Base-by-base conservation (phyloP, 768 basidiomycete genomes). In the Mycena capillaripes region DNA sequence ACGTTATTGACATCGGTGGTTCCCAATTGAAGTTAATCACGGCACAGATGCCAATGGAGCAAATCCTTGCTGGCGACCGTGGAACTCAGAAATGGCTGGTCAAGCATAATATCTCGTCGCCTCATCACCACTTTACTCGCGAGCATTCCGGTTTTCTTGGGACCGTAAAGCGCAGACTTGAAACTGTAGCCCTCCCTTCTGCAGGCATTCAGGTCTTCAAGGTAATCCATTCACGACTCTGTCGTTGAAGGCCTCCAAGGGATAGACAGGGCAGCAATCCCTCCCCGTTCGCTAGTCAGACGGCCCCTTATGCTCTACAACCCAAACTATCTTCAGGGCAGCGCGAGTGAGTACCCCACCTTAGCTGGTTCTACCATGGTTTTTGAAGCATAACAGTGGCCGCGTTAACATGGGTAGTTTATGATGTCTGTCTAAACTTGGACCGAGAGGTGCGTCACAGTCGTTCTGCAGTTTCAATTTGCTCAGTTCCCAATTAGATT, bases 51-150 rank as follows among this genome's bases (percentile, higher is more conserved):
- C 52, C 29, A 30, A 53, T 53, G 52, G 52, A 53, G 52, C 52
- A 53, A 53, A 53, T 53, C 52, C 52, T 53, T 53, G 52, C 52
- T 30, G 52, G 52, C 29, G 29, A 53, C 52, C 52, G 29, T 53
- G 25, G 29, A n/a, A n/a, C n/a, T n/a, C n/a, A n/a, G n/a, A n/a
- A n/a, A n/a, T n/a, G n/a, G n/a, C n/a, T n/a, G n/a, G n/a, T n/a
- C n/a, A n/a, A n/a, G n/a, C n/a, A n/a, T n/a, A n/a, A n/a, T n/a
- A n/a, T n/a, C n/a, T n/a, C n/a, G n/a, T n/a, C n/a, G n/a, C n/a
- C n/a, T n/a, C n/a, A n/a, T n/a, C n/a, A n/a, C n/a, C n/a, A n/a
- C n/a, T n/a, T n/a, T n/a, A n/a, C n/a, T n/a, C n/a, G n/a, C n/a
- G n/a, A n/a, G n/a, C n/a, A n/a, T n/a, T n/a, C n/a, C n/a, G n/a